A percentile compares a stretch with the other conserved stretches of the same genome.
These are phyloP conservation scores for Hymenoscyphus salicellus DNA, from an alignment of 2,329 filamentous ascomycete species.

Conservation along the genomic window DNA sequence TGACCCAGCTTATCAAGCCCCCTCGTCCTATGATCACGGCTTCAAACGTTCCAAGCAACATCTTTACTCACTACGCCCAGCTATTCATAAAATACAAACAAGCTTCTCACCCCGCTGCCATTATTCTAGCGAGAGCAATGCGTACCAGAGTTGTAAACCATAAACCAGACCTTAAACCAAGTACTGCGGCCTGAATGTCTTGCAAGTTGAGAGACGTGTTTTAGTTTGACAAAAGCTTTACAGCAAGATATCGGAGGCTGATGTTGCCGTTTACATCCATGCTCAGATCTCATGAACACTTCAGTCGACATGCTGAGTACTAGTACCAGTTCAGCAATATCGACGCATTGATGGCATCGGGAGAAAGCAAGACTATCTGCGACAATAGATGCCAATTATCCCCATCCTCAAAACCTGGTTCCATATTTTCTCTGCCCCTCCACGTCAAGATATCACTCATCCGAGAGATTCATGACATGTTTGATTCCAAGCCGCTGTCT, in stretches of 20 bases:
- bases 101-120: constrained; percentile 5
- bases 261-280: constrained; percentile 4
- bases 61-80: too few species aligned
- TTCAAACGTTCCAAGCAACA: constrained; percentile 21
- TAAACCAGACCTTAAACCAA: background rate
- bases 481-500: constrained; percentile 1
- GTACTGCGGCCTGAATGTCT: background rate
- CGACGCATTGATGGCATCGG: background rate
- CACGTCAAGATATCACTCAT: background rate
- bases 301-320: too few species aligned
- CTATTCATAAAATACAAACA: constrained; percentile 1
- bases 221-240: background rate
- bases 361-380: constrained; percentile 1
- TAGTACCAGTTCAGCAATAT: too few species aligned
- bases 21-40: constrained; percentile 12
- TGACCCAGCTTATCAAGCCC: background rate
- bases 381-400: background rate
- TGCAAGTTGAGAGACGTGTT: background rate
- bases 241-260: constrained; percentile 3
- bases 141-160: background rate
- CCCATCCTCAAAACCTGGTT: background rate
- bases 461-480: background rate
- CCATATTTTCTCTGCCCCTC: background rate
- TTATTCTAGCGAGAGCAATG: background rate
- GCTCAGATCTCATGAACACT: background rate